Base-by-base conservation (phyloP, 805 yeast species). In the Yamadazyma laniorum region DNA sequence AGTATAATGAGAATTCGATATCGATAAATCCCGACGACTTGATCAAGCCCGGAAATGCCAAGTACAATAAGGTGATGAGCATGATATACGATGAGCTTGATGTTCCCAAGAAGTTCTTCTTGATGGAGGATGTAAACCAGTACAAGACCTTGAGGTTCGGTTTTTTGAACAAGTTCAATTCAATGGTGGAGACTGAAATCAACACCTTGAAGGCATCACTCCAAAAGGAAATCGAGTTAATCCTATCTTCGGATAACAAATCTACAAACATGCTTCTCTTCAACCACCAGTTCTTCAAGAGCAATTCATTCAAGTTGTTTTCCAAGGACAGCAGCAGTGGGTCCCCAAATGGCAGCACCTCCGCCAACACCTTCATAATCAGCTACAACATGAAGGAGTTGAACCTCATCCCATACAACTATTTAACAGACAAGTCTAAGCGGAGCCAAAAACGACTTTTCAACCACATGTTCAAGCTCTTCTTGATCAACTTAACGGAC, bases 401-500 rank as follows among this genome's bases (percentile, higher is more conserved):
- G 45, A 61, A 61, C 37, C 39, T 61, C 40, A 49, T 67, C 19
- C 73, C 73, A 1, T 56, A 60, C 42, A 63, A 58, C 39, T 61
- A 59, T 5, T 34, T 58, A 11, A 29, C 40, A 14, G 37, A 40
- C 30, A 38, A 43, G 14, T 35, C 43, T n/a, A 29, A 25, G 3
- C 40, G 40, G 26, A 27, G 44, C 6, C 38, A 33, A 11, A 38
- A 28, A 16, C 47, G 42, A 37, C 48, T 67, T 23, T 47, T 47
- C 35, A 55, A 52, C 21, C 73, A 68, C 39, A 47, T 68, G 22
- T 58, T 54, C 49, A 65, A 65, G 44, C 41, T 67, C 19, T 57
- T 67, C 34, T 41, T 65, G 43, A 56, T 63, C 31, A 68, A 68
- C 47, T 44, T 65, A 39, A 63, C 56, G 18, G 69, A 64, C 26